phyloP scores from a whole-genome alignment of 2,329 filamentous ascomycete species.

The Alternaria atra region DNA sequence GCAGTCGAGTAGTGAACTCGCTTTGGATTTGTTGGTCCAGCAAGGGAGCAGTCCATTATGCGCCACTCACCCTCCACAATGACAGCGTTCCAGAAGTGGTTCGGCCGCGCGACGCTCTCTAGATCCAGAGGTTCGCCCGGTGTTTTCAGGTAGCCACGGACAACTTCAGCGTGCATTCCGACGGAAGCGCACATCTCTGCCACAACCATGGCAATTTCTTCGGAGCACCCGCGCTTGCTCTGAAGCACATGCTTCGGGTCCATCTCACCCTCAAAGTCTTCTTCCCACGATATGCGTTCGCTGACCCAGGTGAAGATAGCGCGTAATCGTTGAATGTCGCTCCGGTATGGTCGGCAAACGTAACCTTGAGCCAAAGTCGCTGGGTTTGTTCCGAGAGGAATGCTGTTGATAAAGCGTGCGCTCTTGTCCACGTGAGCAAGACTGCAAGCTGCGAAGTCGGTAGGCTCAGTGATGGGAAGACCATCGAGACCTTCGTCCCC shows the following conservation, averaged over 20 bases:
- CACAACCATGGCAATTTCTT: slow-evolving; percentile 89
- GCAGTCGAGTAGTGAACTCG: slow-evolving; percentile 79
- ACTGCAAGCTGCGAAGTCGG: slow-evolving; percentile 82
- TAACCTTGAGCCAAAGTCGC: slow-evolving; percentile 87
- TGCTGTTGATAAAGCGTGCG: slow-evolving; percentile 83
- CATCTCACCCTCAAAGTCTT: slow-evolving; percentile 85
- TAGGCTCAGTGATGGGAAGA: slow-evolving; percentile 79
- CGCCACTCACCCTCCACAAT: slow-evolving; percentile 95
- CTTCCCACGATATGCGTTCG: slow-evolving; percentile 96
- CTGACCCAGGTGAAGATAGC: slow-evolving; percentile 98
- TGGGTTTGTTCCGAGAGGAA: slow-evolving; percentile 84
- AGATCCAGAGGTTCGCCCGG: slow-evolving; percentile 81
- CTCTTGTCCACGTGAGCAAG: slow-evolving; percentile 93
- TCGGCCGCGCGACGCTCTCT: slow-evolving; percentile 82
- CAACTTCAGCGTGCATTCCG: slow-evolving; percentile 84
- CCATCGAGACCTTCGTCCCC: slow-evolving; percentile 91
- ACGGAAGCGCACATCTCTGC: slow-evolving; percentile 93
- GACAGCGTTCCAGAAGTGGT: slow-evolving; percentile 98
- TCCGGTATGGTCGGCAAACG: slow-evolving; percentile 91
- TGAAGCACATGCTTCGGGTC: slow-evolving; percentile 87
- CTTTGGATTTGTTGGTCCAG: slow-evolving; percentile 87
- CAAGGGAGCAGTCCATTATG: slow-evolving; percentile 92
- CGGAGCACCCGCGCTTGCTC: slow-evolving; percentile 80
- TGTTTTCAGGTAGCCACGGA: slow-evolving; percentile 88
- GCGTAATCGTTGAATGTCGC: slow-evolving; percentile 88